These are phyloP conservation scores for Globisporangium megalacanthum DNA, from an alignment of 352 stramenopile species.

Conservation along the genomic window DNA sequence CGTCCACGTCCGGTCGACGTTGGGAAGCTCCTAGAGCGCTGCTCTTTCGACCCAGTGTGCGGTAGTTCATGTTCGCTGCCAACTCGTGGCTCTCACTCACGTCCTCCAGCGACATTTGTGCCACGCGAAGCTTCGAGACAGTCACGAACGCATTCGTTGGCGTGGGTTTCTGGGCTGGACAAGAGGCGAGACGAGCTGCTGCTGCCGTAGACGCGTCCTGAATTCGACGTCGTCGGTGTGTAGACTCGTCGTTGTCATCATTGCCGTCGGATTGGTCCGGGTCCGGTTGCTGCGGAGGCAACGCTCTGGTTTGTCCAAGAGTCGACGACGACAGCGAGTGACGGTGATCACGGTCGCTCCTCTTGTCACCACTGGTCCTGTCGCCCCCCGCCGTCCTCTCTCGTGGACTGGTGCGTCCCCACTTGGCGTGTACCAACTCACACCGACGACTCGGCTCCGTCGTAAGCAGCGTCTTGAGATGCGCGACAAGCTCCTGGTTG, in stretches of 20 bases:
- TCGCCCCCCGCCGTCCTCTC: neutral
- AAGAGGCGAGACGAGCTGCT: neutral
- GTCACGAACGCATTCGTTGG: conserved; percentile 1
- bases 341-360: neutral
- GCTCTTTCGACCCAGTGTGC: neutral
- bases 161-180: neutral
- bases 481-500: conserved; percentile 32
- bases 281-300: conserved; percentile 57
- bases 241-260: neutral
- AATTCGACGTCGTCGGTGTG: neutral
- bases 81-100: neutral
- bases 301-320: neutral
- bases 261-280: conserved; percentile 21
- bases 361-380: neutral
- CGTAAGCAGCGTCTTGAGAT: conserved; percentile 48
- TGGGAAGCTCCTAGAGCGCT: neutral
- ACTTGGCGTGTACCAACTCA: conserved; percentile 13
- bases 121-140: neutral
- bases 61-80: conserved; percentile 1
- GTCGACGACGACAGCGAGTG: conserved; percentile 1
- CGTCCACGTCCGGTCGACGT: neutral
- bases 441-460: conserved; percentile 32
- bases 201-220: neutral
- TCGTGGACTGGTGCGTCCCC: neutral
- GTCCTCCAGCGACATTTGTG: neutral